Evolutionary conservation across 768 basidiomycete species (phyloP).

Genomic region (Nidularia sp.): DNA sequence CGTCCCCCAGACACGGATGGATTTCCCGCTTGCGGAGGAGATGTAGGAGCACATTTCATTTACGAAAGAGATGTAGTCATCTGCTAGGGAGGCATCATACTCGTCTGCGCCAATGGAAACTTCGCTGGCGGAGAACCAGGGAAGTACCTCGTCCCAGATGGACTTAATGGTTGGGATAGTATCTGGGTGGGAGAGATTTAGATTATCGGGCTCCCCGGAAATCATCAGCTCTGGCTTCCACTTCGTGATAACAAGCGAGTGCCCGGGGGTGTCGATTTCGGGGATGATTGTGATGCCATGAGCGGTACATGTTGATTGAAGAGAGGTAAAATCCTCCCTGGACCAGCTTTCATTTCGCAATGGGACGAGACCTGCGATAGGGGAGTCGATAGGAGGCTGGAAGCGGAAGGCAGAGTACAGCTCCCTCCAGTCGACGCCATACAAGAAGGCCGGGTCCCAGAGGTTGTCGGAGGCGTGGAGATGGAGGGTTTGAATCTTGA

Average conservation of each 20-base stretch:
- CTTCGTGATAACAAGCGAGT: not conserved
- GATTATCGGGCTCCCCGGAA: not conserved
- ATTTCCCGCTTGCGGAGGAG: not conserved
- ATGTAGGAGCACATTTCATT: not conserved
- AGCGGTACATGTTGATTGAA: not conserved
- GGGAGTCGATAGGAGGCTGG: not conserved
- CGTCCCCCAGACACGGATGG: not conserved
- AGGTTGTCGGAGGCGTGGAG: not conserved
- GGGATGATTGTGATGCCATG: not conserved
- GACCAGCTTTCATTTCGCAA: not conserved
- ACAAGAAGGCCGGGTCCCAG: not conserved
- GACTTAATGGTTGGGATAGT: not conserved
- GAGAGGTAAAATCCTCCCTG: not conserved
- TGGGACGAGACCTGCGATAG: not conserved
- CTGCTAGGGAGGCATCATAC: not conserved
- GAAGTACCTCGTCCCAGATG: not conserved
- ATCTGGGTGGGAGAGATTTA: not conserved
- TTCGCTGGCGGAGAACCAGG: not conserved
- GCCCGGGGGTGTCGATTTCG: not conserved
- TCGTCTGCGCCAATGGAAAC: not conserved
- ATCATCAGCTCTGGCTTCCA: slow-evolving; percentile 1
- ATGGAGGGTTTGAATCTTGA: not conserved
- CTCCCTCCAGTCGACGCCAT: not conserved
- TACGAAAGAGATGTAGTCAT: not conserved
- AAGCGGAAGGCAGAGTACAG: not conserved